phyloP scores from a whole-genome alignment of 1,139 yeast genomes.

The Schwanniomyces etchellsii region DNA sequence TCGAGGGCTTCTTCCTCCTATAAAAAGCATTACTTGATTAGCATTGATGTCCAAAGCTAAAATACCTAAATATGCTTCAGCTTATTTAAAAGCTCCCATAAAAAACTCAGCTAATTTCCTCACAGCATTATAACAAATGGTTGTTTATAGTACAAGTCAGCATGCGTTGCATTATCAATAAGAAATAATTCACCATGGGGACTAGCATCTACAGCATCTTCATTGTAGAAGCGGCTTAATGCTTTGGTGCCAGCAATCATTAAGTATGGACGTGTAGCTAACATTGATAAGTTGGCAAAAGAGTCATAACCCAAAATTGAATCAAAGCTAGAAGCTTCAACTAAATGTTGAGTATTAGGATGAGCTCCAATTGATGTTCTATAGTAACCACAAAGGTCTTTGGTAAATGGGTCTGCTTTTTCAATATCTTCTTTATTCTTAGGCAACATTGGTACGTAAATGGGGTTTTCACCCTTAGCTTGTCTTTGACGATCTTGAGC shows the following conservation, averaged over 20 bases:
- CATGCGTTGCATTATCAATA: not conserved
- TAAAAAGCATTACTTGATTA: no score
- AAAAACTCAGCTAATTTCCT: no score
- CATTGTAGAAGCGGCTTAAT: not conserved
- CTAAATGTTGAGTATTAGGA: not conserved
- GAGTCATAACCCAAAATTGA: not conserved
- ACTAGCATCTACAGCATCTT: not conserved
- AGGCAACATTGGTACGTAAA: no score
- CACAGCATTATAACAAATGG: no score
- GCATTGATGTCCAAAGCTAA: no score
- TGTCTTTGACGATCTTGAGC: no score
- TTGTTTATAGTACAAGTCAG: not conserved
- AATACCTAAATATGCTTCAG: no score
- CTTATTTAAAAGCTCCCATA: no score
- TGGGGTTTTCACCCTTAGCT: no score
- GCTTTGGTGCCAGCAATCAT: not conserved
- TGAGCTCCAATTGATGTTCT: not conserved
- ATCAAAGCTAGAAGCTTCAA: not conserved
- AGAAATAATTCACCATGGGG: not conserved
- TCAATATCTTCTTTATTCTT: constrained; percentile 1
- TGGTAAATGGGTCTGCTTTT: not conserved
- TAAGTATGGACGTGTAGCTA: not conserved
- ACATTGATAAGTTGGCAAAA: not conserved
- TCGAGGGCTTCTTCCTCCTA: no score
- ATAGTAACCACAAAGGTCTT: constrained; percentile 1